These are phyloP conservation scores for Xylariaceae sp. DNA, from an alignment of 2,329 filamentous ascomycete genomes.

Conservation along the genomic window DNA sequence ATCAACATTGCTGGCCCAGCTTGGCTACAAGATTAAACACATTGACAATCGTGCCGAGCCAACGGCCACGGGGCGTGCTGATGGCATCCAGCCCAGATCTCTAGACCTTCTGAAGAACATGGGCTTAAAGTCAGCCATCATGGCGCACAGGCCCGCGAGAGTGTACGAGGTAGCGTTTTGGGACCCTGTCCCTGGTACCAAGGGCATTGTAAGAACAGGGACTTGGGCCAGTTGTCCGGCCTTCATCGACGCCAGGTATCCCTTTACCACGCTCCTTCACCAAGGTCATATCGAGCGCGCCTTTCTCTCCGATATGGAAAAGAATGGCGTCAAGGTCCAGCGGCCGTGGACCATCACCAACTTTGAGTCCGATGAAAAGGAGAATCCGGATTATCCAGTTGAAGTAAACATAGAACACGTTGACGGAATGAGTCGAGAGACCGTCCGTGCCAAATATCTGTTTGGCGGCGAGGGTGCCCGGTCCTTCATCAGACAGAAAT, in stretches of 20 bases:
- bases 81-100: slow-evolving; percentile 87
- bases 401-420: slow-evolving; percentile 72
- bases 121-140: slow-evolving; percentile 81
- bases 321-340: slow-evolving; percentile 56
- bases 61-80: slow-evolving; percentile 77
- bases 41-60: slow-evolving; percentile 86
- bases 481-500: slow-evolving; percentile 58
- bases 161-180: slow-evolving; percentile 75
- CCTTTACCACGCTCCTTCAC: slow-evolving; percentile 65
- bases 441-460: slow-evolving; percentile 61
- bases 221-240: slow-evolving; percentile 84
- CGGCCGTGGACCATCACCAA: slow-evolving; percentile 60
- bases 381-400: slow-evolving; percentile 65
- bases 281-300: slow-evolving; percentile 67
- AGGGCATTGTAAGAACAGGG: slow-evolving; percentile 59
- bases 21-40: slow-evolving; percentile 94
- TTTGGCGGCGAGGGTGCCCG: slow-evolving; percentile 67
- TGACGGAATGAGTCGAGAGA: slow-evolving; percentile 66
- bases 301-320: slow-evolving; percentile 60
- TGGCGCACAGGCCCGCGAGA: slow-evolving; percentile 80
- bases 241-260: slow-evolving; percentile 70
- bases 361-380: slow-evolving; percentile 54
- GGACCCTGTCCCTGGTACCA: slow-evolving; percentile 54
- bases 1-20: slow-evolving; percentile 80
- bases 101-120: slow-evolving; percentile 83